Conservation (phyloP, 78 protist genomes). For the Cavenderia fasciculata region DNA sequence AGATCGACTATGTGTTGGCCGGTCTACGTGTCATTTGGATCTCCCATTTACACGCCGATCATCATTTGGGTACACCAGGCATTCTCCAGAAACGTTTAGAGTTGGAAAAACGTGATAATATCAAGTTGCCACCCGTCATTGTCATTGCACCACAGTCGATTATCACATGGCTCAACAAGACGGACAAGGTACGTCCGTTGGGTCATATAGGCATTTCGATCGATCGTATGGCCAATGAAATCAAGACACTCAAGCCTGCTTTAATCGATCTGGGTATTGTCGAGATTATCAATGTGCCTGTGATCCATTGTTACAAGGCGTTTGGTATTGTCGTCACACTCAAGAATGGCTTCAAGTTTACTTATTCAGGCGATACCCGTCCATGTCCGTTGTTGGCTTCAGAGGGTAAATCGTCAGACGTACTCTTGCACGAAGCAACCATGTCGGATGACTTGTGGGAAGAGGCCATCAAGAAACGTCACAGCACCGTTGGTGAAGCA, state of each 20-base stretch:
- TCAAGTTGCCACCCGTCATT: not conserved
- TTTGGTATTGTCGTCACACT: slow-evolving; percentile 76
- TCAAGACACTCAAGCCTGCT: not conserved
- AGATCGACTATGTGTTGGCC: slow-evolving; percentile 6
- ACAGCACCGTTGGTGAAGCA: slow-evolving; percentile 90
- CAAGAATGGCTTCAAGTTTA: slow-evolving; percentile 54
- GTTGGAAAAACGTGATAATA: no score
- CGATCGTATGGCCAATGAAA: not conserved
- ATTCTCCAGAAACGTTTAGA: slow-evolving; percentile 45
- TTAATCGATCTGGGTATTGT: slow-evolving; percentile 5
- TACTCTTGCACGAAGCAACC: slow-evolving; percentile 97
- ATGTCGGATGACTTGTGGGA: slow-evolving; percentile 88
- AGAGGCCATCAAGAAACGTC: slow-evolving; percentile 81
- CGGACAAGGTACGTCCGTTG: not conserved
- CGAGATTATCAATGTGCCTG: slow-evolving; percentile 51
- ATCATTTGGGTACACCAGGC: slow-evolving; percentile 92
- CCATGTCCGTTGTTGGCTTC: slow-evolving; percentile 79
- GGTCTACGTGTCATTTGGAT: slow-evolving; percentile 83
- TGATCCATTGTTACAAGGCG: slow-evolving; percentile 81
- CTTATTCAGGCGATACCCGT: slow-evolving; percentile 96
- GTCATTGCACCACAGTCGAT: not conserved
- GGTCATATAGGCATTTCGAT: not conserved
- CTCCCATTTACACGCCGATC: slow-evolving; percentile 99
- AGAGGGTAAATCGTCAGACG: slow-evolving; percentile 62
- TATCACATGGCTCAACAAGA: not conserved